phyloP scores from a whole-genome alignment of 2,329 filamentous ascomycete species.

The Sporothrix variecibatus region DNA sequence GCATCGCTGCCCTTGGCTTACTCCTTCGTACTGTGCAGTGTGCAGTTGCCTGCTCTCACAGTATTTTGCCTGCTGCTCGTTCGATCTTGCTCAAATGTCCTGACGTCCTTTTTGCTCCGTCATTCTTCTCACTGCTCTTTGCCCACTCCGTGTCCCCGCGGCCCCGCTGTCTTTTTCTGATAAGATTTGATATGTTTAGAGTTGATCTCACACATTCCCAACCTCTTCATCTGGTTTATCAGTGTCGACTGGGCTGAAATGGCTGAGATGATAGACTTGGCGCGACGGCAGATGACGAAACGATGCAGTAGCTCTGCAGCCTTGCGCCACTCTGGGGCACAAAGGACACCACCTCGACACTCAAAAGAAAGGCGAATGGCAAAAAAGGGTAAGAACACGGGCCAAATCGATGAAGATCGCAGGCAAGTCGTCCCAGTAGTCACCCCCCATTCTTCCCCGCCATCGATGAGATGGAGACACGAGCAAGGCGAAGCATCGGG shows the following conservation, averaged over 20 bases:
- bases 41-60: background rate
- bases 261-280: background rate
- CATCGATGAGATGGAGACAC: background rate
- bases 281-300: constrained; percentile 13
- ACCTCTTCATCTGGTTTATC: background rate
- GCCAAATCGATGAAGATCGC: background rate
- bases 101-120: background rate
- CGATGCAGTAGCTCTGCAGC: constrained; percentile 16
- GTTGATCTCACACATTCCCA: background rate
- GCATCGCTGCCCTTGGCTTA: background rate
- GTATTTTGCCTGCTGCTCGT: background rate
- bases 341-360: background rate
- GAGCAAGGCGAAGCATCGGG: background rate
- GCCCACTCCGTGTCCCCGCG: background rate
- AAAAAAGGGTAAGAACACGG: background rate
- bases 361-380: background rate
- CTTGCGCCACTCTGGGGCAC: constrained; percentile 13
- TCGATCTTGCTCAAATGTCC: background rate
- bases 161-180: background rate
- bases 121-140: background rate
- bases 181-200: background rate
- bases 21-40: too few relatives aligned
- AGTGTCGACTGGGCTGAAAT: background rate
- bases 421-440: background rate
- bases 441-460: background rate